Evolutionary conservation across 768 basidiomycete species (phyloP), one percentile per base, ranked within the genome.

Genomic region (Russula ochroleuca): DNA sequence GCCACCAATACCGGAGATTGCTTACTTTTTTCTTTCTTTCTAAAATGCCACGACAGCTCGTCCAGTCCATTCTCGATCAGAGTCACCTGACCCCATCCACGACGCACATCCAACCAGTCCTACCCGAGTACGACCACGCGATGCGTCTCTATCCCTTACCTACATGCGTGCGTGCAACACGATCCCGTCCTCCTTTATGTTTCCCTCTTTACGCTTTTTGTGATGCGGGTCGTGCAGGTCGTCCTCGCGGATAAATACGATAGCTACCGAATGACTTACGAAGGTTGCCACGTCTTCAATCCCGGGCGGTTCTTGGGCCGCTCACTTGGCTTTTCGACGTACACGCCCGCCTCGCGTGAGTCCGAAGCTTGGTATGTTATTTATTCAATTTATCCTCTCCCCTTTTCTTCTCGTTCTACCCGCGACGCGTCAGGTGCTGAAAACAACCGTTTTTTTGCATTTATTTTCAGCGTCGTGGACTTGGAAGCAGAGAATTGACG

Each of bases 261-360:
- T 72, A 85, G 90, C 52, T 99, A 93, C 73, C 93, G 97, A 70
- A 80, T 97, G 67, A 98, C 95, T 1, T 99, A 99, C 73, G 94
- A 95, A 63, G 94, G 94, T 13, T 98, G 97, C 70, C 97, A 98
- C 75, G 97, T 98, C 31, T 94, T 98, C 80, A 99, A 99, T 73
- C 97, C 97, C 0, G 95, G 97, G 21, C 86, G 88, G 55, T 98
- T 98, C 72, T 79, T 94, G 15, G 85, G 91, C 5, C 88, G 84
- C 54, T 82, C 87, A 6, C 89, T 92, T 68, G 81, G 84, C 6
- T 98, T 98, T 78, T 92, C 90, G 13, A 90, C 93, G 3, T 99
- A 95, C 69, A 90, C 87, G 62, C 95, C 95, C 14, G 84, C 90
- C 2, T 88, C 87, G 63, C 75, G 83, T 47, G 87, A 91, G 70